Base-by-base conservation (phyloP, 768 basidiomycete species). In the Phanerochaete carnosa region DNA sequence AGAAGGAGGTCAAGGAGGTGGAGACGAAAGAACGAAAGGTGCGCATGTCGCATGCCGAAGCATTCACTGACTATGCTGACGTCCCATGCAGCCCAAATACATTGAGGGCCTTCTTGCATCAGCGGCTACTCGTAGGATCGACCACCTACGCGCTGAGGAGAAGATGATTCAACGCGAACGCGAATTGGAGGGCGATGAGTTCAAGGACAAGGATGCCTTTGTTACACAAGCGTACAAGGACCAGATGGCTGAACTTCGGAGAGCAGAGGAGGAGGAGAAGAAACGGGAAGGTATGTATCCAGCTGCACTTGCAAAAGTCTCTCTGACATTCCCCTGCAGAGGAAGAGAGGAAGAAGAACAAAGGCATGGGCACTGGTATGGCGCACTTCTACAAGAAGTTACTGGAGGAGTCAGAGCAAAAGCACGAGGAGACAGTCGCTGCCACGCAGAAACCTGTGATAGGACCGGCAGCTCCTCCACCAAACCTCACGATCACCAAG, bases 191-290 rank as follows among this genome's bases (percentile, higher is more conserved):
- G 97, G 97, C 0, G 95, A 95, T 62, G 84, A 94, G 72, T 99
- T 93, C 71, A 82, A 82, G 59, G 97, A 93, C 77, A 98, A 95
- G 78, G 97, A 98, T 57, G 81, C 87, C n/a, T 99, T 98, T 68
- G 96, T 98, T 53, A 99, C 97, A 0, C 92, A 94, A 68, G 94
- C 93, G 25, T 99, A 99, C 77, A 95, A 94, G 72, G 90, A 92
- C 52, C 97, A 98, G 74, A 91, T 97, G 87, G 95, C 86, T 51
- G 92, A 95, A 74, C 86, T 98, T 6, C 81, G 93, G 59, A 82
- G 76, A 69, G 94, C 95, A 0, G 97, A 98, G 70, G 94, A 94
- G 70, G 96, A 98, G 68, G 97, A 98, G 74, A 89, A 81, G 74
- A 74, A 78, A 67, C 80, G 89, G 65, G 96, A 98, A 76, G 97